A percentile compares a stretch with the other conserved stretches of the same genome.
phyloP scores from a whole-genome alignment of 1,139 yeast genomes.

The Yamadazyma atlantica region DNA sequence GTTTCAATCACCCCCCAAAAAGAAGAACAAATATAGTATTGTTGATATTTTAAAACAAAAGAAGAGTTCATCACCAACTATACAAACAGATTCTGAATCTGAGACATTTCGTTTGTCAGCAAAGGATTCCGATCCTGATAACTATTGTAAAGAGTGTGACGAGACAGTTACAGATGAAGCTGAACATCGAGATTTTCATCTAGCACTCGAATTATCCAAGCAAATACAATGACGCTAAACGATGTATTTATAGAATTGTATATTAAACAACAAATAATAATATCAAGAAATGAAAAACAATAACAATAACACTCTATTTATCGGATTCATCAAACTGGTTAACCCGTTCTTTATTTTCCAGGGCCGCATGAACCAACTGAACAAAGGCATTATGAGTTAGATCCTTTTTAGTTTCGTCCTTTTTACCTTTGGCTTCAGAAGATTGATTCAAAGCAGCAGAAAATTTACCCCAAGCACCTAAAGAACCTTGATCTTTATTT shows the following conservation, averaged over 20 bases:
- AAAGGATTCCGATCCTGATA: constrained; percentile 3
- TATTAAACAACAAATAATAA: background rate
- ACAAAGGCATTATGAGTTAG: constrained; percentile 54
- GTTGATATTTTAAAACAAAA: constrained; percentile 19
- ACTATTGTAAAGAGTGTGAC: constrained; percentile 28
- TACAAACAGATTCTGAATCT: background rate
- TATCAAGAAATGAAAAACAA: background rate
- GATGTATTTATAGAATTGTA: background rate
- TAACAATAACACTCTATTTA: background rate
- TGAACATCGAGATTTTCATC: constrained; percentile 44
- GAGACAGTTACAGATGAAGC: constrained; percentile 27
- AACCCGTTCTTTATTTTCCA: constrained; percentile 64
- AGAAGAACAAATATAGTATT: constrained; percentile 18
- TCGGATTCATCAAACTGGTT: constrained; percentile 32
- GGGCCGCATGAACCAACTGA: constrained; percentile 73
- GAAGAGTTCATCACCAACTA: background rate
- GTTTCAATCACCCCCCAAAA: background rate
- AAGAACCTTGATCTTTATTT: constrained; percentile 8
- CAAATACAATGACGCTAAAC: constrained; percentile 7
- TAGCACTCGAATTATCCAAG: constrained; percentile 38
- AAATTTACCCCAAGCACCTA: constrained; percentile 6
- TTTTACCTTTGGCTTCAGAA: constrained; percentile 14
- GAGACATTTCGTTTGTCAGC: background rate
- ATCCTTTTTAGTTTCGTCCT: constrained; percentile 16
- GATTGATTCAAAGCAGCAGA: constrained; percentile 16